Evolutionary conservation across 495 filamentous ascomycete genomes (phyloP), one percentile per base, ranked within the genome.

Genomic region (Astrothelium subdiscretum): DNA sequence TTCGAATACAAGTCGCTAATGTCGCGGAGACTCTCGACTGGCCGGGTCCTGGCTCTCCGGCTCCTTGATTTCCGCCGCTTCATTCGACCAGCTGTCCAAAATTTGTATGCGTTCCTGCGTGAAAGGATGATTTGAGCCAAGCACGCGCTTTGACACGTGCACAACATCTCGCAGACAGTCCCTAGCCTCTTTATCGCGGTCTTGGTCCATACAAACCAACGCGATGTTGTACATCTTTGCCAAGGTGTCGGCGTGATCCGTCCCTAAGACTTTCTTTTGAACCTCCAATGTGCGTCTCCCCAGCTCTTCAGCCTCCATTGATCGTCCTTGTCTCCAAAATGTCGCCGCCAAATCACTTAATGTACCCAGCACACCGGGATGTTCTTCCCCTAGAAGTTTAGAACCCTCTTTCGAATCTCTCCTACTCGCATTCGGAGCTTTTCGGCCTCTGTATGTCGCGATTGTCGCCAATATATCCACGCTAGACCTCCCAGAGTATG

Each of bases 221-320:
- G 65, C 74, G 52, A 69, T 62, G 54, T 67, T 31, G 15, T 27
- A 0, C 60, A 71, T 70, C 11, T 42, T 58, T 22, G 0, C 57
- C 22, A 72, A 51, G 29, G 71, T 75, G 43, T 66, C 32, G 20
- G 67, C 62, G 68, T 76, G 68, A 20, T 68, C 65, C 2, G 63
- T 57, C 0, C 76, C 76, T 11, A 77, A 62, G 0, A 66, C 32
- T 29, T 67, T 68, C 38, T 68, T 71, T 1, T 65, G 59, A 1
- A 43, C 60, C 59, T 68, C 68, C n/a, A 62, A 6, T 10, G 51
- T 22, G 63, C 62, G 32, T 32, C n/a, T 42, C 29, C 3, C 24
- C n/a, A 63, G 57, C 61, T 29, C 60, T 67, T 76, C 71, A 8
- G 75, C 73, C 1, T 75, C 68, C 11, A 68, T 65, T 59, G 60